These are phyloP conservation scores for Eutrema heterophyllum DNA, from an alignment of 345 rosid species.

Conservation along the genomic window DNA sequence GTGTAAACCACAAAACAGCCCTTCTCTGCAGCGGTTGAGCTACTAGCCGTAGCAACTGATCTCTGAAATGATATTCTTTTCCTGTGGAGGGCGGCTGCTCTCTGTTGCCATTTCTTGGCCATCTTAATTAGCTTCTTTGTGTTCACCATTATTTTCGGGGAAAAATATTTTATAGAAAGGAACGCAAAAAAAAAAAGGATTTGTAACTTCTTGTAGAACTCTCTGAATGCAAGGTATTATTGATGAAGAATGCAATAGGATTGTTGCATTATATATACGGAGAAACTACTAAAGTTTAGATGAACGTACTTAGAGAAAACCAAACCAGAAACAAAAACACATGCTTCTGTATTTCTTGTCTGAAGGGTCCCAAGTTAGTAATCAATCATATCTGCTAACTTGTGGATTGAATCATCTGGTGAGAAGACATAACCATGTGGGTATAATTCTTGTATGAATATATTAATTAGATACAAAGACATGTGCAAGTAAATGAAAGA, in stretches of 20 bases:
- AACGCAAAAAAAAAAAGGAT: neutral
- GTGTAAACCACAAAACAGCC: slow-evolving; percentile 39
- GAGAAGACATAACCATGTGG: neutral
- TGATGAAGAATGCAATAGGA: neutral
- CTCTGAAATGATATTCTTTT: slow-evolving; percentile 21
- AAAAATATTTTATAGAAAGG: neutral
- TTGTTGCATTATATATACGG: neutral
- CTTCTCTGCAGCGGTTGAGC: neutral
- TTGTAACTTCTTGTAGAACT: neutral
- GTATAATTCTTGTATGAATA: neutral
- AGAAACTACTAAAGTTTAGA: neutral
- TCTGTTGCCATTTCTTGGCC: slow-evolving; percentile 23
- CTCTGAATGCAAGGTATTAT: neutral
- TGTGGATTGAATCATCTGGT: neutral
- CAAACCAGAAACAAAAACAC: neutral
- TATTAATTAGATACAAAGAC: neutral
- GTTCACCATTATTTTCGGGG: neutral
- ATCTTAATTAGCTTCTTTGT: slow-evolving; percentile 16
- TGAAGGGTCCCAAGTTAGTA: neutral
- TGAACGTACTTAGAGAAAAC: neutral
- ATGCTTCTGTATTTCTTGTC: neutral
- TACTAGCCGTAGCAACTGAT: neutral
- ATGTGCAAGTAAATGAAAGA: neutral
- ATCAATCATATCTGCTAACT: neutral
- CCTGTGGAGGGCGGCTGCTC: slow-evolving; percentile 3